These are phyloP conservation scores for Aspergillus floridensis DNA, from an alignment of 2,329 filamentous ascomycete species.

Conservation along the genomic window DNA sequence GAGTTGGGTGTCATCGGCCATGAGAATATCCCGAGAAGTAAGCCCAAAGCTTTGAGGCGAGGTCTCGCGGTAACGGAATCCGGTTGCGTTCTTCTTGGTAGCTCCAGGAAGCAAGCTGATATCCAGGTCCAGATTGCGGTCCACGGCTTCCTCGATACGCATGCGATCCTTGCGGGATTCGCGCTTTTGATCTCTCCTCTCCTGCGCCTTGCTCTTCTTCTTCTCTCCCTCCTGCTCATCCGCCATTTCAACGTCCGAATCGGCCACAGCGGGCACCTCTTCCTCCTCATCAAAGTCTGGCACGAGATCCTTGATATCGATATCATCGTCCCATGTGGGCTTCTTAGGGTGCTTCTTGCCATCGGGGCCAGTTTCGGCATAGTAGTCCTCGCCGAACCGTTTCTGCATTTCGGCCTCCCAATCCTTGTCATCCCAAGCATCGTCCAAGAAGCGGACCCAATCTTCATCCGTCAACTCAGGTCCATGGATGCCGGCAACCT, in stretches of 20 bases:
- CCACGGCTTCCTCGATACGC: conserved; percentile 81
- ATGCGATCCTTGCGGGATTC: conserved; percentile 76
- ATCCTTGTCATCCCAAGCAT: conserved; percentile 80
- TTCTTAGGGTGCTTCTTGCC: conserved; percentile 70
- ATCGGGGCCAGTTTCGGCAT: conserved; percentile 63
- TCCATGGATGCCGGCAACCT: conserved; percentile 76
- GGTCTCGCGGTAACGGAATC: conserved; percentile 92
- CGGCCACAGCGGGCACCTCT: conserved; percentile 52
- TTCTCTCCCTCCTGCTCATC: conserved; percentile 43
- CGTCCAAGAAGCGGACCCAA: conserved; percentile 80
- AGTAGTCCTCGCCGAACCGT: conserved; percentile 88
- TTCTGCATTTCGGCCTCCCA: conserved; percentile 91
- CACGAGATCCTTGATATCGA: conserved; percentile 89
- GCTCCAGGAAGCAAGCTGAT: conserved; percentile 58
- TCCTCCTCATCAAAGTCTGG: conserved; percentile 83
- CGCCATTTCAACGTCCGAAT: conserved; percentile 55
- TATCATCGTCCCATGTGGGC: conserved; percentile 93
- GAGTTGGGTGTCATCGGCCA: conserved; percentile 78
- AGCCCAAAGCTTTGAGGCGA: conserved; percentile 87
- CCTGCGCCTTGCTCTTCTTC: conserved; percentile 47
- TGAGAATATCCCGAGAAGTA: conserved; percentile 84
- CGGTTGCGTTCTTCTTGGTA: conserved; percentile 50
- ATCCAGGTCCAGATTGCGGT: conserved; percentile 74
- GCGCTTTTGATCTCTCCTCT: conserved; percentile 61
- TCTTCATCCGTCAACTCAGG: conserved; percentile 69